A percentile compares a stretch with the other conserved stretches of the same genome.
Evolutionary conservation across 441 rosid species (phyloP).

Genomic region (Adansonia gregorii): DNA sequence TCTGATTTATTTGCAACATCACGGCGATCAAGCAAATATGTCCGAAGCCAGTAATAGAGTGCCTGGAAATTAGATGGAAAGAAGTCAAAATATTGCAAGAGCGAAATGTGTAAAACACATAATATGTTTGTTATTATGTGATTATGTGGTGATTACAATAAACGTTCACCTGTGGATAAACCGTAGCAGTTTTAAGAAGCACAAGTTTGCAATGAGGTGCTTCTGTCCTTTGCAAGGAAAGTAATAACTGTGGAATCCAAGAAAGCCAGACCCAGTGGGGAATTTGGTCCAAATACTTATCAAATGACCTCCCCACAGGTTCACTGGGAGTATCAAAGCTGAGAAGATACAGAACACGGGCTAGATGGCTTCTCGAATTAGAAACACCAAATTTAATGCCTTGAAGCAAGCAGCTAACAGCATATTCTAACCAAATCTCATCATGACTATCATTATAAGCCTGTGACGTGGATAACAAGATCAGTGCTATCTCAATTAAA

Average conservation of each 20-base stretch:
- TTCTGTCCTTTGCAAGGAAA: slow-evolving; percentile 91
- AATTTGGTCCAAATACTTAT: slow-evolving; percentile 91
- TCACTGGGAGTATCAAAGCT: slow-evolving; percentile 95
- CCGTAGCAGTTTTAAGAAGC: slow-evolving; percentile 80
- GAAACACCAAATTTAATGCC: slow-evolving; percentile 97
- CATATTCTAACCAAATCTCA: slow-evolving; percentile 97
- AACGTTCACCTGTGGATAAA: slow-evolving; percentile 81
- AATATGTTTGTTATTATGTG: background rate
- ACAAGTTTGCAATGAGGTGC: slow-evolving; percentile 98
- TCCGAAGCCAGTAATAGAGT: slow-evolving; percentile 96
- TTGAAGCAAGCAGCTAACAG: slow-evolving; percentile 99
- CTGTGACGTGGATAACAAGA: slow-evolving; percentile 49
- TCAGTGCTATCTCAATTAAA: slow-evolving; percentile 28
- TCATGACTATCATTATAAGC: slow-evolving; percentile 85
- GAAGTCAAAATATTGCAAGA: slow-evolving; percentile 25
- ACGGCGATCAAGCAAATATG: slow-evolving; percentile 96
- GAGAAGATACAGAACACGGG: slow-evolving; percentile 94
- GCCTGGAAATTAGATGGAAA: slow-evolving; percentile 56
- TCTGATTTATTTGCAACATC: slow-evolving; percentile 95
- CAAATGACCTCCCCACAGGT: slow-evolving; percentile 95
- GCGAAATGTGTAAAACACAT: background rate
- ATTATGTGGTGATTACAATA: slow-evolving; percentile 1
- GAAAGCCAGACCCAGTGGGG: slow-evolving; percentile 99
- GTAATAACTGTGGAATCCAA: slow-evolving; percentile 98
- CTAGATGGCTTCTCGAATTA: slow-evolving; percentile 95